Evolutionary conservation across 2,329 filamentous ascomycete genomes (phyloP).

Genomic region (Colletotrichum euphorbiae): DNA sequence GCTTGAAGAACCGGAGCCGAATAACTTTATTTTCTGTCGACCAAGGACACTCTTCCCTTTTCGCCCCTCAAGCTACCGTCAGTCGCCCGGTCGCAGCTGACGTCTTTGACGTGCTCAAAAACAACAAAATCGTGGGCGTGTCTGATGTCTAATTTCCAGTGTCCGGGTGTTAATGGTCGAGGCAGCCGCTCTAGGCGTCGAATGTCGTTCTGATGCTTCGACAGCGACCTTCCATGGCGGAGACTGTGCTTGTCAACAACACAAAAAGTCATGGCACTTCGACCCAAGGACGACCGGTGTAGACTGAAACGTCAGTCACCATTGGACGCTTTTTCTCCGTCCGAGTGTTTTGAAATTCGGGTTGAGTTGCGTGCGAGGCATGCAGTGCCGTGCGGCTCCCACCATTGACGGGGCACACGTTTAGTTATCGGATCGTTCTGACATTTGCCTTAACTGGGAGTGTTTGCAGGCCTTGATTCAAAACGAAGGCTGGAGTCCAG

Average conservation of each 20-base stretch:
- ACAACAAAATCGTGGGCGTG: conserved; percentile 19
- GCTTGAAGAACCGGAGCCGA: conserved; percentile 25
- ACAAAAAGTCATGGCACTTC: conserved; percentile 18
- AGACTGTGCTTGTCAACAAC: conserved; percentile 35
- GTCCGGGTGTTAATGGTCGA: conserved; percentile 20
- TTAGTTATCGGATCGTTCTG: conserved; percentile 33
- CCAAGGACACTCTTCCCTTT: conserved; percentile 1
- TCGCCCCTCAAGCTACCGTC: conserved; percentile 22
- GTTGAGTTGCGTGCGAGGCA: conserved; percentile 24
- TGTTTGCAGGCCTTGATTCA: conserved; percentile 39
- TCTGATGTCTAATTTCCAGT: not conserved
- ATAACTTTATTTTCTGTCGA: conserved; percentile 4
- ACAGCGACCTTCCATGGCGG: conserved; percentile 22
- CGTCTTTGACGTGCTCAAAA: conserved; percentile 35
- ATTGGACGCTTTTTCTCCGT: conserved; percentile 36
- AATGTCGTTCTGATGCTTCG: conserved; percentile 17
- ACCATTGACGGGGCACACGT: conserved; percentile 26
- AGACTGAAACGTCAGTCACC: conserved; percentile 37
- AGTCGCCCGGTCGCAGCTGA: conserved; percentile 32
- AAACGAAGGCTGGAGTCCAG: conserved; percentile 30
- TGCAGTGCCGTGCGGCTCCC: conserved; percentile 9
- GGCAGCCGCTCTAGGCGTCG: conserved; percentile 13
- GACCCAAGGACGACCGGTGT: conserved; percentile 32
- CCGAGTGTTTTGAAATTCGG: conserved; percentile 34
- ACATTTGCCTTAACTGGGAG: conserved; percentile 36